These are phyloP conservation scores for Monosporascus sp. DNA, from an alignment of 2,329 filamentous ascomycete species.

Conservation along the genomic window DNA sequence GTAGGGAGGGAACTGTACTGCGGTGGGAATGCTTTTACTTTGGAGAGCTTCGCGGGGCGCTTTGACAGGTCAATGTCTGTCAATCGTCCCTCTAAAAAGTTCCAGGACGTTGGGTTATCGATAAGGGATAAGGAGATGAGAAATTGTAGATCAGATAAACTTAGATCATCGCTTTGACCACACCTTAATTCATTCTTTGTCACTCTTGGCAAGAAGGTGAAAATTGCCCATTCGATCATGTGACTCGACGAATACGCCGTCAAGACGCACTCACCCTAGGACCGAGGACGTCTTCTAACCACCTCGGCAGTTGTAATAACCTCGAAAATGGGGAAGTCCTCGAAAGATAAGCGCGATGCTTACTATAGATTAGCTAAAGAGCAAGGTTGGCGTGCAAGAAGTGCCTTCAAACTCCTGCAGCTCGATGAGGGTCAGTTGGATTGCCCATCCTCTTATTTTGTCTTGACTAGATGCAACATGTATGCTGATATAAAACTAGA, in stretches of 20 bases:
- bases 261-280: no score
- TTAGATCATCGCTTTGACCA: conserved; percentile 10
- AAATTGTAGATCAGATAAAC: no score
- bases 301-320: not conserved
- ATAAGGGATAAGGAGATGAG: not conserved
- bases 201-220: not conserved
- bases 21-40: not conserved
- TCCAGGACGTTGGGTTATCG: not conserved
- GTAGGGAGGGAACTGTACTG: not conserved
- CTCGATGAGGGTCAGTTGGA: conserved; percentile 65
- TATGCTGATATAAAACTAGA: conserved; percentile 41
- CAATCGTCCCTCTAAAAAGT: not conserved
- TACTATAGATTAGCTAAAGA: conserved; percentile 98
- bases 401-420: conserved; percentile 94
- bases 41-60: not conserved
- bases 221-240: not conserved
- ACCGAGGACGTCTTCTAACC: not conserved
- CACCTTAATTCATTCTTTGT: conserved; percentile 25
- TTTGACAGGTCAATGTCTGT: not conserved
- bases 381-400: conserved; percentile 94
- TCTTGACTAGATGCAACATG: not conserved
- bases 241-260: conserved; percentile 3
- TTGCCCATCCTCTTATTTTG: not conserved
- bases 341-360: conserved; percentile 96
- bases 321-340: conserved; percentile 83